Conservation (phyloP, 768 basidiomycete species). For the Russula griseocarnosa region DNA sequence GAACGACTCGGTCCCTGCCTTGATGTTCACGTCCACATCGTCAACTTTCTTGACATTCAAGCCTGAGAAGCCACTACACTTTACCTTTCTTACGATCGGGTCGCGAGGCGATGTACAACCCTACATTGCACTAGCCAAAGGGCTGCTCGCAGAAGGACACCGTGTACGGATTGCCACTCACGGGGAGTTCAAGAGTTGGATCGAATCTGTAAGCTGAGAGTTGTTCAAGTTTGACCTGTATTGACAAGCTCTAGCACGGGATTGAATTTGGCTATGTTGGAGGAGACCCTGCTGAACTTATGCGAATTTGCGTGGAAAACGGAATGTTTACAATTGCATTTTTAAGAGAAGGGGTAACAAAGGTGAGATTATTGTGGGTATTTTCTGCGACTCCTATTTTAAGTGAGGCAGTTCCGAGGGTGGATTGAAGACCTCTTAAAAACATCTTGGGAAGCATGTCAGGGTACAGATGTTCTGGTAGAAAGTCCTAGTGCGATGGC, state of each 20-base stretch:
- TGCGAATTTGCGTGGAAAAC: constrained; percentile 97
- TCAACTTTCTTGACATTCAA: constrained; percentile 97
- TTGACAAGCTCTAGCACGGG: constrained; percentile 59
- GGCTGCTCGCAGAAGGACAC: constrained; percentile 86
- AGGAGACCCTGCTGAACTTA: constrained; percentile 95
- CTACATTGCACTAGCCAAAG: constrained; percentile 93
- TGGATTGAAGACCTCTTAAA: constrained; percentile 96
- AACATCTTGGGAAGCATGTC: constrained; percentile 96
- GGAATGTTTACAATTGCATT: constrained; percentile 96
- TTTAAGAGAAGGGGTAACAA: constrained; percentile 82
- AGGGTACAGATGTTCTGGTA: constrained; percentile 86
- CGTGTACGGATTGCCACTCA: constrained; percentile 89
- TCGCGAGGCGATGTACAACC: constrained; percentile 97
- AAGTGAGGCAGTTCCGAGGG: constrained; percentile 72
- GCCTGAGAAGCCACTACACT: constrained; percentile 75
- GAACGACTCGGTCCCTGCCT: constrained; percentile 53
- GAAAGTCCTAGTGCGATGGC: constrained; percentile 98
- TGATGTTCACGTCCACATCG: constrained; percentile 95
- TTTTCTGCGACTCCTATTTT: constrained; percentile 15
- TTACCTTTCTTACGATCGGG: constrained; percentile 95
- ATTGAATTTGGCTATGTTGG: constrained; percentile 94
- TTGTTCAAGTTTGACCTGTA: too few relatives aligned
- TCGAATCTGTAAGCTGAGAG: constrained; percentile 69
- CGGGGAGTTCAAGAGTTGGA: constrained; percentile 92
- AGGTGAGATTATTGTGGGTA: constrained; percentile 45